These are phyloP conservation scores for Gymnopus androsaceus DNA, from an alignment of 1,284 basidiomycete genomes.

Conservation along the genomic window DNA sequence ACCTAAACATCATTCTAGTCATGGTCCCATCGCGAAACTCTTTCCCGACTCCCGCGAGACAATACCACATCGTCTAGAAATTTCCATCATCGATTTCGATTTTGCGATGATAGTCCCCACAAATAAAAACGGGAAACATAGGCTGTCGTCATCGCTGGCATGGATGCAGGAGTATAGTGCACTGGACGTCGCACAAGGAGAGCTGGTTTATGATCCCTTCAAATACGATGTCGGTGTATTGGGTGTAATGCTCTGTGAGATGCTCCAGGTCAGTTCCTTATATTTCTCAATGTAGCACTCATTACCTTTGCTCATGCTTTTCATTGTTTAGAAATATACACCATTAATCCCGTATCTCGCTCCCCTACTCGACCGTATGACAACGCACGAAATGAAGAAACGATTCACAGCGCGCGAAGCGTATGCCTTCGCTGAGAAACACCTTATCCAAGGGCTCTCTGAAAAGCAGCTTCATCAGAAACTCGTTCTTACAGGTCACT, in stretches of 20 bases:
- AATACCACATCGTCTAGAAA: constrained; percentile 5
- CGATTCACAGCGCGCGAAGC: constrained; percentile 12
- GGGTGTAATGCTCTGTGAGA: constrained; percentile 11
- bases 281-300: not conserved
- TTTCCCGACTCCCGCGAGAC: not conserved
- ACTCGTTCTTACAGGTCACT: not conserved
- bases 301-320: not conserved
- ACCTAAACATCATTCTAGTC: not conserved
- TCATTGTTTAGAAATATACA: not conserved
- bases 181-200: constrained; percentile 12
- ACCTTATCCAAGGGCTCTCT: not conserved
- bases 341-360: constrained; percentile 5
- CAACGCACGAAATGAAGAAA: constrained; percentile 8
- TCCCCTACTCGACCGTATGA: constrained; percentile 14
- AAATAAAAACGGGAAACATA: not conserved
- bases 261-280: constrained; percentile 8
- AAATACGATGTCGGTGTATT: constrained; percentile 13
- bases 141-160: constrained; percentile 6
- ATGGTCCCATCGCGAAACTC: not conserved
- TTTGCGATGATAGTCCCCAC: constrained; percentile 11
- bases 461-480: not conserved
- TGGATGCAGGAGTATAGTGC: constrained; percentile 16
- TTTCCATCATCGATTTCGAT: constrained; percentile 13
- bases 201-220: constrained; percentile 13
- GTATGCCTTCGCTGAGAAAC: constrained; percentile 3